Percentiles rank a stretch among this genome's conserved stretches.
Conservation (phyloP, 495 filamentous ascomycete species). For the Penicillium tannophilum region DNA sequence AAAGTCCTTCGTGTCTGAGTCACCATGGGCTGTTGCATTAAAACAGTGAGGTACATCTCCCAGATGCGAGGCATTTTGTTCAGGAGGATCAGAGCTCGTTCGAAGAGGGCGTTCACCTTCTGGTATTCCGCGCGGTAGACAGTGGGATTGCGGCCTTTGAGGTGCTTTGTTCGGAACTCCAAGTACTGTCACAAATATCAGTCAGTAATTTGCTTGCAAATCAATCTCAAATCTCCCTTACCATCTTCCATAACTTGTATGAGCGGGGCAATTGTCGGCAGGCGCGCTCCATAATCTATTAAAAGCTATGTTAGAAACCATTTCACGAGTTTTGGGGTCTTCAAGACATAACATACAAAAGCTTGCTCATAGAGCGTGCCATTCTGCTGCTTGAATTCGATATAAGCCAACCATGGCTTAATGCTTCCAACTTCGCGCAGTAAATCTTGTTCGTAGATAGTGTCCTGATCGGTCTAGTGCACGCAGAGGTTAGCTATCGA, state of each 20-base stretch:
- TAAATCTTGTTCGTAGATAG: conserved; percentile 95
- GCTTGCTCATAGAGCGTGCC: conserved; percentile 87
- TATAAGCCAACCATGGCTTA: conserved; percentile 95
- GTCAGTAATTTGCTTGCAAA: conserved; percentile 8
- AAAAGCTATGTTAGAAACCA: conserved; percentile 12
- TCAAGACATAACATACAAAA: conserved; percentile 59
- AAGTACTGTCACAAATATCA: conserved; percentile 65
- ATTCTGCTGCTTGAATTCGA: conserved; percentile 87
- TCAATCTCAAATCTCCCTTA: conserved; percentile 34
- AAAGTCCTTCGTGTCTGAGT: conserved; percentile 91
- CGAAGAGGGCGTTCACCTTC: conserved; percentile 95
- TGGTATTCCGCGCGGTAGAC: conserved; percentile 78
- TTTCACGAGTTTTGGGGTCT: not conserved
- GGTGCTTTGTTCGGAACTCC: conserved; percentile 78
- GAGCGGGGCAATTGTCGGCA: conserved; percentile 87
- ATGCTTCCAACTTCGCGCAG: conserved; percentile 80
- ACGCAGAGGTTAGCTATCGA: conserved; percentile 12
- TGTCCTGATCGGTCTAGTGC: conserved; percentile 76
- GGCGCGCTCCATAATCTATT: conserved; percentile 77
- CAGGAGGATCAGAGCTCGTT: conserved; percentile 88
- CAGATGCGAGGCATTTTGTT: conserved; percentile 99
- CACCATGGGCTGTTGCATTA: conserved; percentile 87
- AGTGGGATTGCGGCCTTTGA: conserved; percentile 81
- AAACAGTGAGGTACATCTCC: conserved; percentile 95
- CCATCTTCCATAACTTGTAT: conserved; percentile 99